These are phyloP conservation scores for Fraxinus anomala DNA, from an alignment of 257 asterid species.

Conservation along the genomic window DNA sequence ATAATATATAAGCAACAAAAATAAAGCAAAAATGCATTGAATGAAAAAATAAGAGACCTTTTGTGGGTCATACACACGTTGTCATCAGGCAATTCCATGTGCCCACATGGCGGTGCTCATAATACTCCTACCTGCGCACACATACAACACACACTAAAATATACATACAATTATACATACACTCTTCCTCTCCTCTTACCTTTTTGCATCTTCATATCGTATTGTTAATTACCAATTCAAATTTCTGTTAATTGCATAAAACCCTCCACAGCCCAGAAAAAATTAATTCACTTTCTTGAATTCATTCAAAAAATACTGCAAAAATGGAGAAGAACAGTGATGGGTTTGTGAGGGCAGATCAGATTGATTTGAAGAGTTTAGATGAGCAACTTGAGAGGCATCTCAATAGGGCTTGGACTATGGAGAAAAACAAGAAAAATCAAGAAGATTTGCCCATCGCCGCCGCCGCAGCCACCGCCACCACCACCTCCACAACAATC, in stretches of 20 bases:
- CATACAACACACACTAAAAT: neutral
- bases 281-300: neutral
- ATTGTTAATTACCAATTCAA: neutral
- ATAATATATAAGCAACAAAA: neutral
- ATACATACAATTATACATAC: slow-evolving; percentile 20
- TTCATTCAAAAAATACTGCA: neutral
- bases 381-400: slow-evolving; percentile 86
- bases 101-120: slow-evolving; percentile 79
- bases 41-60: slow-evolving; percentile 10
- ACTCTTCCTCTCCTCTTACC: slow-evolving; percentile 10
- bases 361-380: slow-evolving; percentile 80
- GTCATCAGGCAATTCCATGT: slow-evolving; percentile 77
- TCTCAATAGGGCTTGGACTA: slow-evolving; percentile 57
- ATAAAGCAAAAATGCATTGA: slow-evolving; percentile 2
- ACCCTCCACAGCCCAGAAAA: slow-evolving; percentile 2
- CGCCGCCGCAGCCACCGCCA: slow-evolving; percentile 23
- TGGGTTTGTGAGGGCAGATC: slow-evolving; percentile 87
- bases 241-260: neutral
- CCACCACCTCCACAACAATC: slow-evolving; percentile 16
- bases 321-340: slow-evolving; percentile 72
- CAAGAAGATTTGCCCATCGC: slow-evolving; percentile 34
- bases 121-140: slow-evolving; percentile 21
- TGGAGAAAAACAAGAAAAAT: slow-evolving; percentile 57
- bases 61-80: slow-evolving; percentile 54
- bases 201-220: neutral